phyloP scores from a whole-genome alignment of 768 basidiomycete genomes.

The Ramaria sp. region DNA sequence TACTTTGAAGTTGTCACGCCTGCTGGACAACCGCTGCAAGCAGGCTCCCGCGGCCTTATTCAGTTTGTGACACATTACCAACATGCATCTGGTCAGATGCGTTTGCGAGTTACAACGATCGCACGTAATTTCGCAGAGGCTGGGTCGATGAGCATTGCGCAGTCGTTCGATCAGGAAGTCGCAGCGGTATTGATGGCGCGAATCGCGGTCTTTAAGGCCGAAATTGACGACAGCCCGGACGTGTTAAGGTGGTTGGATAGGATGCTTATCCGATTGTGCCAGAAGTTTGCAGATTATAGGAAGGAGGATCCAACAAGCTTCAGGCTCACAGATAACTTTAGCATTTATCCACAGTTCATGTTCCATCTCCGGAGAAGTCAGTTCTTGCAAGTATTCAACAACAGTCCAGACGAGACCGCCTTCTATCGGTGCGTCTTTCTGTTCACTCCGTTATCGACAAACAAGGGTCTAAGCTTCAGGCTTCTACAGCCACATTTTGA shows the following conservation, averaged over 20 bases:
- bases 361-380: constrained; percentile 96
- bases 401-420: constrained; percentile 98
- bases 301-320: constrained; percentile 97
- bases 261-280: constrained; percentile 96
- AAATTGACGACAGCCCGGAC: constrained; percentile 96
- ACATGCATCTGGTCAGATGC: constrained; percentile 90
- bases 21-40: constrained; percentile 84
- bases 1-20: constrained; percentile 99
- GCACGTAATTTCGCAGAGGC: constrained; percentile 97
- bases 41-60: constrained; percentile 85
- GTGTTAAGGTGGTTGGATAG: constrained; percentile 95
- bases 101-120: constrained; percentile 94
- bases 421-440: constrained; percentile 72
- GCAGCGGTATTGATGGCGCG: constrained; percentile 97
- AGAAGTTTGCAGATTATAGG: constrained; percentile 98
- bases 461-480: neutral
- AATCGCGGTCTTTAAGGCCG: constrained; percentile 98
- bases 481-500: constrained; percentile 68
- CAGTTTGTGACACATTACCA: constrained; percentile 99
- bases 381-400: constrained; percentile 99
- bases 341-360: constrained; percentile 99
- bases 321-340: constrained; percentile 89
- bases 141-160: constrained; percentile 86
- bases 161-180: constrained; percentile 95
- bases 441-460: neutral